These are phyloP conservation scores for Coemansia sp. DNA, from an alignment of 192 early-diverging fungal species.

Conservation along the genomic window DNA sequence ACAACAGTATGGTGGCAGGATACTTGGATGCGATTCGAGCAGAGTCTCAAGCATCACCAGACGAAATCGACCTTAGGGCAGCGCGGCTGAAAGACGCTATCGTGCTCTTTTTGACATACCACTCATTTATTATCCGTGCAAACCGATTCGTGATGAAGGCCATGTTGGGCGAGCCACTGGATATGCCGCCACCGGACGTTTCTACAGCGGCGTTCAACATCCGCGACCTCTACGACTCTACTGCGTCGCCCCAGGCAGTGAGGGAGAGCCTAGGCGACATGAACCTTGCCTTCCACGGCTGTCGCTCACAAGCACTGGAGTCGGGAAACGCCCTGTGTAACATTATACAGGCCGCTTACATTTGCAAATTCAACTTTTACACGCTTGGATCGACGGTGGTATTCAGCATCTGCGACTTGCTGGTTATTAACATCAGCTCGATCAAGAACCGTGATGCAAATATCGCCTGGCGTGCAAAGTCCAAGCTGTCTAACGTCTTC, in stretches of 20 bases:
- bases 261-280: conserved; percentile 10
- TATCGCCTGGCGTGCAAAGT: conserved; percentile 46
- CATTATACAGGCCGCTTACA: conserved; percentile 47
- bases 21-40: conserved; percentile 35
- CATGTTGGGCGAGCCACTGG: conserved; percentile 47
- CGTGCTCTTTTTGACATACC: conserved; percentile 42
- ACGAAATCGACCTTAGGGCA: conserved; percentile 42
- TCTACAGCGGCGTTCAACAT: conserved; percentile 40
- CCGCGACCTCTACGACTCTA: conserved; percentile 49
- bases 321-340: conserved; percentile 46
- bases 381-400: conserved; percentile 49
- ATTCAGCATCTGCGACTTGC: conserved; percentile 48
- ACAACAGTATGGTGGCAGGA: conserved; percentile 29
- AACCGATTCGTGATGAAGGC: conserved; percentile 52
- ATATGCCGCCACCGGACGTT: conserved; percentile 43
- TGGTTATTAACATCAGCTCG: conserved; percentile 43
- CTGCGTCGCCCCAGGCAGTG: conserved; percentile 32
- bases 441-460: conserved; percentile 31
- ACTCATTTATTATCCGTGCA: conserved; percentile 43
- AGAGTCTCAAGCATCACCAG: conserved; percentile 22
- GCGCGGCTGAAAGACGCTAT: conserved; percentile 44
- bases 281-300: conserved; percentile 44
- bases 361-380: conserved; percentile 46
- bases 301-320: conserved; percentile 49
- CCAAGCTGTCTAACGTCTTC: conserved; percentile 38